Evolutionary conservation across 768 basidiomycete genomes (phyloP).

Genomic region (Boletus pseudopeckii): DNA sequence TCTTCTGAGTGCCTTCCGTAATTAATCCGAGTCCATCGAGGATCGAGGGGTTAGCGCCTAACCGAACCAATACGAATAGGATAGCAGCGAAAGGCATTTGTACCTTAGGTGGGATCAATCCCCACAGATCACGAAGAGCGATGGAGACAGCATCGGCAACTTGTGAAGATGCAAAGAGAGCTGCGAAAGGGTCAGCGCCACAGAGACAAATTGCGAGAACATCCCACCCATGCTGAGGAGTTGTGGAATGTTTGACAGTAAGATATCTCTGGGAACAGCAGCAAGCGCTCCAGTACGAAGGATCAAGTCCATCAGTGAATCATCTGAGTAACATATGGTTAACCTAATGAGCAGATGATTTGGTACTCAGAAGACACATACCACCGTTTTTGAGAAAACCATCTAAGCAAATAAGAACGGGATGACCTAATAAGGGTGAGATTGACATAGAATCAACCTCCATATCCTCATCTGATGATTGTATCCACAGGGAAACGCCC

Average conservation of each 20-base stretch:
- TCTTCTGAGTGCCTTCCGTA: conserved; percentile 4
- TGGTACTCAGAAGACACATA: conserved; percentile 22
- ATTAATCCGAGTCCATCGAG: conserved; percentile 36
- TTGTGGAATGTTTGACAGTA: conserved; percentile 34
- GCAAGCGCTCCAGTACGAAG: conserved; percentile 43
- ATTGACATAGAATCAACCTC: conserved; percentile 15
- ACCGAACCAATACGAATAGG: conserved; percentile 35
- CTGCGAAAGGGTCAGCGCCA: conserved; percentile 13
- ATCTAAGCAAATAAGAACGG: conserved; percentile 33
- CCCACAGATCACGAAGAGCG: conserved; percentile 36
- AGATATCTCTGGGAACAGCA: conserved; percentile 29
- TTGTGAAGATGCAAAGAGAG: conserved; percentile 24
- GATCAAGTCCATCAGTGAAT: conserved; percentile 35
- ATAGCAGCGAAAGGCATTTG: conserved; percentile 36
- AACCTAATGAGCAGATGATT: neutral
- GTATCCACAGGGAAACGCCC: conserved; percentile 34
- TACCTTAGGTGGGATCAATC: conserved; percentile 13
- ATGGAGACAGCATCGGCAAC: conserved; percentile 30
- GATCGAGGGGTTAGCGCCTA: conserved; percentile 43
- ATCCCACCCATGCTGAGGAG: conserved; percentile 42
- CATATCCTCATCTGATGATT: conserved; percentile 18
- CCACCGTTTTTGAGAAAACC: conserved; percentile 30
- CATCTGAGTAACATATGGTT: conserved; percentile 33
- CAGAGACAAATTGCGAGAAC: neutral
- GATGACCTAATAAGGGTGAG: conserved; percentile 17